Conservation (phyloP, 2,329 filamentous ascomycete genomes). For the Aspergillus sp. region DNA sequence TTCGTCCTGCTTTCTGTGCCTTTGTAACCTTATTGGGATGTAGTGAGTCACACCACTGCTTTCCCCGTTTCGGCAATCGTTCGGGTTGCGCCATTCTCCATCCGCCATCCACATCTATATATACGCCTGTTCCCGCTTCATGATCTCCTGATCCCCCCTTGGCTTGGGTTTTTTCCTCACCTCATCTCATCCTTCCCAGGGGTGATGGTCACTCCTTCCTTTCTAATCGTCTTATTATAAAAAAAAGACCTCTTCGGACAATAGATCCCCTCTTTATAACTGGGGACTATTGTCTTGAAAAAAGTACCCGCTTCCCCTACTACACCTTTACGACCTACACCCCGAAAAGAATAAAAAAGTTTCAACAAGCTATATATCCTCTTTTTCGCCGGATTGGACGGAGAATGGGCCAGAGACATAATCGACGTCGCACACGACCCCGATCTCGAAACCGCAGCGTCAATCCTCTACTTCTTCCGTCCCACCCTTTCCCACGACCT, state of each 20-base stretch:
- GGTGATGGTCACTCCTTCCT: constrained; percentile 42
- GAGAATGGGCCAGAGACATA: constrained; percentile 51
- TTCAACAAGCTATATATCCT: constrained; percentile 4
- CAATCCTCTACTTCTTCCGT: constrained; percentile 23
- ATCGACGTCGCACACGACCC: constrained; percentile 48
- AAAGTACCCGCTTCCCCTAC: background rate
- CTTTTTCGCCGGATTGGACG: constrained; percentile 7
- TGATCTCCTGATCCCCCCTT: constrained; percentile 10
- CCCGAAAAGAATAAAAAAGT: constrained; percentile 9
- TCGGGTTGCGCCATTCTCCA: constrained; percentile 6
- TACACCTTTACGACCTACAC: background rate
- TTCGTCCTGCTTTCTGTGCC: constrained; percentile 7
- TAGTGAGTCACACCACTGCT: constrained; percentile 30
- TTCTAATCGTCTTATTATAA: constrained; percentile 19
- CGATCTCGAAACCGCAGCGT: constrained; percentile 40
- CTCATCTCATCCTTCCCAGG: constrained; percentile 40
- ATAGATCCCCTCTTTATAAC: background rate
- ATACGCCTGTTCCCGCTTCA: constrained; percentile 6
- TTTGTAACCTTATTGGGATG: constrained; percentile 20
- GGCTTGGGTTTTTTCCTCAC: constrained; percentile 22
- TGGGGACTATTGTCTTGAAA: background rate
- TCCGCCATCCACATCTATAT: constrained; percentile 15
- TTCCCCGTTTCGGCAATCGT: constrained; percentile 17
- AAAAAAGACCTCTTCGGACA: background rate
- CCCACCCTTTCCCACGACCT: constrained; percentile 23